Percentiles rank a stretch among this genome's conserved stretches.
Evolutionary conservation across 164 flowering plant genomes (phyloP).

Genomic region (Hamamelis virginiana): DNA sequence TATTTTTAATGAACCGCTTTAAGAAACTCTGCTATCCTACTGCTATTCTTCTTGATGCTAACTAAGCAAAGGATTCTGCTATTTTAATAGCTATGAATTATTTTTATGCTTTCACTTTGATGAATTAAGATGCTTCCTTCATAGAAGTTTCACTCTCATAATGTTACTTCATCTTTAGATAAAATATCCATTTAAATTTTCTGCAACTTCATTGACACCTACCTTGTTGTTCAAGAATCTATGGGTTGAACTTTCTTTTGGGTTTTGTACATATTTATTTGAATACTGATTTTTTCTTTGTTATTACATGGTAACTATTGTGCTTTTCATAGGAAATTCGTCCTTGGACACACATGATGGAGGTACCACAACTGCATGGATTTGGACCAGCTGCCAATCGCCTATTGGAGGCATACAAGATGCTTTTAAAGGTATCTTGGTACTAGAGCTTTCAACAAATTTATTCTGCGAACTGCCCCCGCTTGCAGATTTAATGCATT

Average conservation of each 20-base stretch:
- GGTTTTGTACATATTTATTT: not conserved
- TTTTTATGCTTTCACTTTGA: not conserved
- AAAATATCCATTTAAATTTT: not conserved
- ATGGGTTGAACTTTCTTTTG: not conserved
- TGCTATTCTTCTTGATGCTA: not conserved
- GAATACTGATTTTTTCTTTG: not conserved
- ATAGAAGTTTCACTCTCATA: not conserved
- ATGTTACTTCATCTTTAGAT: not conserved
- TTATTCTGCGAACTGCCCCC: not conserved
- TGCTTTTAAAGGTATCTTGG: constrained; percentile 76
- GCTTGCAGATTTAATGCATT: too few relatives aligned
- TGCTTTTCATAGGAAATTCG: constrained; percentile 72
- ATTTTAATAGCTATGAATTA: not conserved
- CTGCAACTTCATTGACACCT: not conserved
- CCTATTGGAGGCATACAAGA: constrained; percentile 90
- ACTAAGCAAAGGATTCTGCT: not conserved
- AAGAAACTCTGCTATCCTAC: not conserved
- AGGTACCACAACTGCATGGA: constrained; percentile 97
- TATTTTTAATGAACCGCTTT: not conserved
- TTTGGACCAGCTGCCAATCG: constrained; percentile 99
- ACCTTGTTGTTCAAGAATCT: not conserved
- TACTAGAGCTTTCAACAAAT: not conserved
- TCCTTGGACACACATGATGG: constrained; percentile 99
- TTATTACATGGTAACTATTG: not conserved
- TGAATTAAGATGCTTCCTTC: not conserved